Conservation (phyloP, 139 green algal species). For the Desmodesmus armatus region DNA sequence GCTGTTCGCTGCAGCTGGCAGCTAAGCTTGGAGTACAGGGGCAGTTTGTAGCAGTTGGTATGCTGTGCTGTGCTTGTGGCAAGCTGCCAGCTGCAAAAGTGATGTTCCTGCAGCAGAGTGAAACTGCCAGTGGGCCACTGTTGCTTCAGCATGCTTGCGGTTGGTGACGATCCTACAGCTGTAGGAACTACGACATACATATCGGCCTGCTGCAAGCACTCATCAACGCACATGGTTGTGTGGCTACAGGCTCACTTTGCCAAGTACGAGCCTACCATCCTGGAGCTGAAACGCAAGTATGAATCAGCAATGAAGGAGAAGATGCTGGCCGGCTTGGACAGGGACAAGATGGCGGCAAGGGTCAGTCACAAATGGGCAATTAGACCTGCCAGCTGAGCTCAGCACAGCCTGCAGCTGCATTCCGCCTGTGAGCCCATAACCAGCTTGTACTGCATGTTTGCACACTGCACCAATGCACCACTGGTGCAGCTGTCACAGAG, state of each 20-base stretch:
- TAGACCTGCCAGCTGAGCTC: neutral
- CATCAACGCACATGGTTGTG: too few relatives aligned
- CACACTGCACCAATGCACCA: neutral
- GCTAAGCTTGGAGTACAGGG: neutral
- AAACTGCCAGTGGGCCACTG: too few relatives aligned
- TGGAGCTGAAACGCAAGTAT: slow-evolving; percentile 89
- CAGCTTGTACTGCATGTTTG: neutral
- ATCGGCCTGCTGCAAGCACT: too few relatives aligned
- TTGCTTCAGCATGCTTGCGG: too few relatives aligned
- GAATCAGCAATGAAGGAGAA: slow-evolving; percentile 90
- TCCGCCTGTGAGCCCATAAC: neutral
- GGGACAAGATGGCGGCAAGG: slow-evolving; percentile 70
- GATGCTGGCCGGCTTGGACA: slow-evolving; percentile 80
- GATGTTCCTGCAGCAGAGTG: too few relatives aligned
- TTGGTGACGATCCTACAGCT: too few relatives aligned
- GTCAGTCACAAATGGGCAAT: too few relatives aligned
- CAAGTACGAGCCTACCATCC: slow-evolving; percentile 90
- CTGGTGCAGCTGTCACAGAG: too few relatives aligned
- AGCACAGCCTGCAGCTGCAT: neutral
- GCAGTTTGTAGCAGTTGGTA: too few relatives aligned
- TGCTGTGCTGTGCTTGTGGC: too few relatives aligned
- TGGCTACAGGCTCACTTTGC: slow-evolving; percentile 83
- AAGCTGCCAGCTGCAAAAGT: too few relatives aligned
- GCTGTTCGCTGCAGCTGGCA: neutral
- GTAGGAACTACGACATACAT: too few relatives aligned